Base-by-base conservation (phyloP, 441 rosid genomes). In the Eutrema salsugineum region DNA sequence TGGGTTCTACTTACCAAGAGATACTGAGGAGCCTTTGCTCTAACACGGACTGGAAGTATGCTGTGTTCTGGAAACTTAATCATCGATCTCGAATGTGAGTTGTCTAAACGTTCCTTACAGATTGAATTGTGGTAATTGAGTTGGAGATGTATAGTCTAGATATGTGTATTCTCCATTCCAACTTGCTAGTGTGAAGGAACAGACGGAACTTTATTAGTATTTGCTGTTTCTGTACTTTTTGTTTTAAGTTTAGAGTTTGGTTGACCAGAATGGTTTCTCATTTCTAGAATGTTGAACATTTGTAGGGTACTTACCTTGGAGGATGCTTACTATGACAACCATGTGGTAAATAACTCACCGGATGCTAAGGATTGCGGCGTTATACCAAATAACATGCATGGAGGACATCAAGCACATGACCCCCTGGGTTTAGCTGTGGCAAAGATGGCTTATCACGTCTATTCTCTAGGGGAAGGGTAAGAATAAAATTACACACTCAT, bases 381-480 rank as follows among this genome's bases (percentile, higher is more conserved):
- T 70, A 68, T 78, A 27, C 63, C 63, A 48, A 84, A 83, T 51
- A 81, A 56, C 75, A 70, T 76, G 79, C 76, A 77, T 61, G 76
- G 70, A 59, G 83, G 83, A 42, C 66, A 22, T 20, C 30, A 49
- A 20, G 28, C 54, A 44, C 67, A 59, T 49, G 91, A 90, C 44
- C 86, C 79, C 27, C 85, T 94, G 65, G 86, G 93, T 35, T 81
- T 88, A 65, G 93, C 96, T 48, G 79, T 94, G 83, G 94, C 97
- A 60, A 87, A 88, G 87, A 90, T 94, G 97, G 87, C 94, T 30
- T 88, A 87, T 78, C 91, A 86, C 57, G 93, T 82, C 24, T 88
- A 88, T 85, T 83, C 95, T 73, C 83, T 91, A 12, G 99, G 99
- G 76, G 94, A 94, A 84, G 97, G 99, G 99, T 94, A 88, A 70